A percentile compares a stretch with the other conserved stretches of the same genome.
These are phyloP conservation scores for Paraphaeosphaeria sporulosa DNA, from an alignment of 2,329 filamentous ascomycete genomes.

Conservation along the genomic window DNA sequence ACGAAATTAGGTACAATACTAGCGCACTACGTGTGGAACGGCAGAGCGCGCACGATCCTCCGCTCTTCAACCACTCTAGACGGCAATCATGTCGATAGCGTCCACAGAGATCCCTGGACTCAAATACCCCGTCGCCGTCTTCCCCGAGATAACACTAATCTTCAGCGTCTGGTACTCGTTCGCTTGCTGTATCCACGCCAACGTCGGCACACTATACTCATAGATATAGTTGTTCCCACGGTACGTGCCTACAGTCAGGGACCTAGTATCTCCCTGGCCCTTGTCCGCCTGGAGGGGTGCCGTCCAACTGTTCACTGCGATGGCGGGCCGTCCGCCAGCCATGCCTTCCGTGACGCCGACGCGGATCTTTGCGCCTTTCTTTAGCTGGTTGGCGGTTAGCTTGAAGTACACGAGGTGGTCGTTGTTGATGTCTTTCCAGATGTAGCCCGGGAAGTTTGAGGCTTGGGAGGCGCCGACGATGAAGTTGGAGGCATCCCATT, in stretches of 20 bases:
- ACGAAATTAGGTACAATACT: background rate
- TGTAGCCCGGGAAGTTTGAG: slow-evolving; percentile 50
- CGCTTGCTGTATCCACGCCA: slow-evolving; percentile 28
- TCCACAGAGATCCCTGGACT: slow-evolving; percentile 31
- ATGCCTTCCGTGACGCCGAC: slow-evolving; percentile 33
- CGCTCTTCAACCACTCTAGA: slow-evolving; percentile 2
- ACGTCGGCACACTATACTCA: slow-evolving; percentile 32
- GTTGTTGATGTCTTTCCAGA: slow-evolving; percentile 55
- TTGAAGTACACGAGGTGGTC: slow-evolving; percentile 53
- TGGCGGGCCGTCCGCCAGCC: slow-evolving; percentile 26
- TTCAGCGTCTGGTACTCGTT: slow-evolving; percentile 30
- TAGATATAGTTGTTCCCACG: slow-evolving; percentile 34
- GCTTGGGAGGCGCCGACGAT: slow-evolving; percentile 27
- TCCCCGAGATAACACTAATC: slow-evolving; percentile 30
- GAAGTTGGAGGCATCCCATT: slow-evolving; percentile 31
- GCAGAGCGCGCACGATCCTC: background rate
- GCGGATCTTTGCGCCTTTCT: slow-evolving; percentile 30
- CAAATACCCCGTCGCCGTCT: slow-evolving; percentile 29
- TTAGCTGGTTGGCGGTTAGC: slow-evolving; percentile 27
- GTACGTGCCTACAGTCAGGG: slow-evolving; percentile 33
- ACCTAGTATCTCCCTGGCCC: slow-evolving; percentile 28
- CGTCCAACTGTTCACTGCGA: slow-evolving; percentile 27
- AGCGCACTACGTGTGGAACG: too few relatives aligned
- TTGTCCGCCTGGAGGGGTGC: slow-evolving; percentile 26
- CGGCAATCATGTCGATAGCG: slow-evolving; percentile 28